Conservation (phyloP, 768 basidiomycete genomes). For the Albatrellus ellisii region DNA sequence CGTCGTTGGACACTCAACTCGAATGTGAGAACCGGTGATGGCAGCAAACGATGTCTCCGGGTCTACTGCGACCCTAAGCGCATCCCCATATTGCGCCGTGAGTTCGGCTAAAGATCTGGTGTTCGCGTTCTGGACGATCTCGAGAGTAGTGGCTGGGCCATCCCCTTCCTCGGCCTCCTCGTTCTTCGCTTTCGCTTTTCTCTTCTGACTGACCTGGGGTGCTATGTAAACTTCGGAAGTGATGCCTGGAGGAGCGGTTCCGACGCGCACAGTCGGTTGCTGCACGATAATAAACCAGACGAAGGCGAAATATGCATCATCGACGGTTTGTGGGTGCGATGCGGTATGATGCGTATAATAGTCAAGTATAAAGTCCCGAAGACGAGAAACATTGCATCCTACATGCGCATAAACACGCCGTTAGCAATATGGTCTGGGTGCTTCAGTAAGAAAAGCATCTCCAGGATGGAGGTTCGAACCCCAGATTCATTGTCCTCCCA, state of each 20-base stretch:
- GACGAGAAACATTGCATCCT: conserved; percentile 68
- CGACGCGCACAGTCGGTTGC: conserved; percentile 67
- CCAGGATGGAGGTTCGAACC: conserved; percentile 12
- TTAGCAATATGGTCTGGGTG: conserved; percentile 5
- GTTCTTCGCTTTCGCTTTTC: conserved; percentile 47
- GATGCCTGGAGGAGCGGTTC: conserved; percentile 46
- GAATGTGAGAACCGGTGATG: conserved; percentile 75
- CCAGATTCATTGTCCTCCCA: not conserved
- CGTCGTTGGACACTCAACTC: conserved; percentile 35
- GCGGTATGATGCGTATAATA: conserved; percentile 38
- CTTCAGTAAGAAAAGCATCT: not conserved
- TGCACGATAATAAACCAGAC: conserved; percentile 72
- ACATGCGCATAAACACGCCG: conserved; percentile 3
- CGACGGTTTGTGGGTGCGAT: conserved; percentile 39
- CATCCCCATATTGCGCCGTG: conserved; percentile 40
- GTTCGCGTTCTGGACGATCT: conserved; percentile 42
- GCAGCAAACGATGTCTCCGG: conserved; percentile 63
- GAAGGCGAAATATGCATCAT: conserved; percentile 67
- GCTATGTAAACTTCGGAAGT: conserved; percentile 67
- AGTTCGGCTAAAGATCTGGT: conserved; percentile 44
- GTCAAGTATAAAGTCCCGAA: conserved; percentile 53
- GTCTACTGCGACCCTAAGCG: conserved; percentile 62
- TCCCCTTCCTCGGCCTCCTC: conserved; percentile 32
- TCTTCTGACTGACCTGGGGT: conserved; percentile 45
- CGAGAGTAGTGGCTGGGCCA: conserved; percentile 28